phyloP scores from a whole-genome alignment of 78 protist species.

The Speleostelium caveatum region DNA sequence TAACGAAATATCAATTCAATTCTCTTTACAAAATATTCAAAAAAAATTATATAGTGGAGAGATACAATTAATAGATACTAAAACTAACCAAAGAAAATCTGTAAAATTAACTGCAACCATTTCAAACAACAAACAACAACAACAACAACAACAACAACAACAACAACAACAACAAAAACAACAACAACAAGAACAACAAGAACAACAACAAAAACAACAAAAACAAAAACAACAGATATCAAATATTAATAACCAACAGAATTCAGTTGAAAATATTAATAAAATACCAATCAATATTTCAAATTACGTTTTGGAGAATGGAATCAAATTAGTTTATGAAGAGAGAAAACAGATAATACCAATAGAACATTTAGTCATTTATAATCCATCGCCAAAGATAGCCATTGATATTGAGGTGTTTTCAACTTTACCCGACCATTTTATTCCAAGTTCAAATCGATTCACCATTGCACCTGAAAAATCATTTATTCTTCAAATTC shows the following conservation, averaged over 20 bases:
- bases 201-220: no score
- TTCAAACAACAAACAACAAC: no score
- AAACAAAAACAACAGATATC: no score
- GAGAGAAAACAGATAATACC: slow-evolving; percentile 16
- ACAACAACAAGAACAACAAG: no score
- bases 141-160: slow-evolving; percentile 2
- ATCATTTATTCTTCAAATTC: background rate
- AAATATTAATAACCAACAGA: background rate
- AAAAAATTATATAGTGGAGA: background rate
- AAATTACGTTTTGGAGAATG: slow-evolving; percentile 24
- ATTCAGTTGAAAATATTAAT: background rate
- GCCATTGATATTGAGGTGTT: background rate
- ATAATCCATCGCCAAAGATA: background rate
- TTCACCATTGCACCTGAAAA: slow-evolving; percentile 2
- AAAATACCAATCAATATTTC: slow-evolving; percentile 17
- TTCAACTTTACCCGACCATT: slow-evolving; percentile 18
- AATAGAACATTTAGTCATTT: slow-evolving; percentile 15
- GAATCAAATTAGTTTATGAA: slow-evolving; percentile 21
- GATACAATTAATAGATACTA: background rate
- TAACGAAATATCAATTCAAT: slow-evolving; percentile 3
- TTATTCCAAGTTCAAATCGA: background rate
- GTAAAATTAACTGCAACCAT: slow-evolving; percentile 15
- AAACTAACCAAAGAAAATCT: slow-evolving; percentile 11
- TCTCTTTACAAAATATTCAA: slow-evolving; percentile 9
- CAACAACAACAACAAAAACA: no score